phyloP scores from a whole-genome alignment of 768 basidiomycete species.

The Calvatia gigantea region DNA sequence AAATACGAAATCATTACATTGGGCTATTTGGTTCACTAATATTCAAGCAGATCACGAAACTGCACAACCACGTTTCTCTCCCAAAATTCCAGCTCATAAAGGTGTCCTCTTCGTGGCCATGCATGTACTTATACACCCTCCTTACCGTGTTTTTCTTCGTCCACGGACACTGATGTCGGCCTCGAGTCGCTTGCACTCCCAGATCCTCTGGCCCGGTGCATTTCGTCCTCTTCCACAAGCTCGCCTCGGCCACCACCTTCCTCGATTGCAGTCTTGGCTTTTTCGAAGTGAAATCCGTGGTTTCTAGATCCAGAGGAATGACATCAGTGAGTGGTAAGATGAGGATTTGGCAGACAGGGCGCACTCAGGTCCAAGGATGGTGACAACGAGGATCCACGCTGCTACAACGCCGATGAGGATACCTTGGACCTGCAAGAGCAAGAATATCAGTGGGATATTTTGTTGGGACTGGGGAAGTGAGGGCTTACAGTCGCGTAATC shows the following conservation, averaged over 20 bases:
- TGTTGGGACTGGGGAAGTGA: neutral
- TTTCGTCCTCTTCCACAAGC: slow-evolving; percentile 24
- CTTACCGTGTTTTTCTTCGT: neutral
- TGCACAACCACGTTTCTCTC: no score
- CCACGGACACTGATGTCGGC: neutral
- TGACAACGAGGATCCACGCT: slow-evolving; percentile 71
- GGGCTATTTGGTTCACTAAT: no score
- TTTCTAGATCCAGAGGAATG: slow-evolving; percentile 39
- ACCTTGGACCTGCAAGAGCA: slow-evolving; percentile 56
- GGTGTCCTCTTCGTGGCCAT: no score
- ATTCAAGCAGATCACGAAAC: no score
- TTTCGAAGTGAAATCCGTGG: slow-evolving; percentile 81
- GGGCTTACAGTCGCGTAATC: slow-evolving; percentile 19
- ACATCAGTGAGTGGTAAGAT: neutral
- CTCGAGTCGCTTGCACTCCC: neutral
- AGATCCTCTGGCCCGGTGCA: neutral
- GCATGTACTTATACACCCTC: neutral
- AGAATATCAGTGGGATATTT: slow-evolving; percentile 16
- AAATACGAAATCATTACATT: no score
- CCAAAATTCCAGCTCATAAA: no score
- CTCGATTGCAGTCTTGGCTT: slow-evolving; percentile 76
- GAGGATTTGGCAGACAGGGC: slow-evolving; percentile 22
- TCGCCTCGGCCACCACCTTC: slow-evolving; percentile 60
- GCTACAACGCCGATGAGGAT: slow-evolving; percentile 85
- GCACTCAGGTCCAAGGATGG: slow-evolving; percentile 73